Conservation (phyloP, 768 basidiomycete species). For the Lactifluus hygrophoroides region DNA sequence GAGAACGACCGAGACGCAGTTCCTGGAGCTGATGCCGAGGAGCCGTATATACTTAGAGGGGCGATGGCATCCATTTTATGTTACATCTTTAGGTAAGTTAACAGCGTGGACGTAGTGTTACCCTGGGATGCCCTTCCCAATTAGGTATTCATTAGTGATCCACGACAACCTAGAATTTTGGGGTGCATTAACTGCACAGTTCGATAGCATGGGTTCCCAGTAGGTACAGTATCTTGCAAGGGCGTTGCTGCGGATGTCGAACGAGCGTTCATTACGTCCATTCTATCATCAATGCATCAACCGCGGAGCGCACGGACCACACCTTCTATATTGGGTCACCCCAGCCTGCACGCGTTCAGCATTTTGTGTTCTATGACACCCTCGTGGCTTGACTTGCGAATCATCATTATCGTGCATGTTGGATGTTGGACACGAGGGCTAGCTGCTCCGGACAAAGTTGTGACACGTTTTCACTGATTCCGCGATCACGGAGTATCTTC, state of each 20-base stretch:
- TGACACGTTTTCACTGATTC: not conserved
- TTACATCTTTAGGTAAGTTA: no score
- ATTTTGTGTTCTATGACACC: not conserved
- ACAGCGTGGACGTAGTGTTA: no score
- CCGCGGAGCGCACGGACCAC: not conserved
- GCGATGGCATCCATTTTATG: not conserved
- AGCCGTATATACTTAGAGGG: no score
- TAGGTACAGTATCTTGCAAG: not conserved
- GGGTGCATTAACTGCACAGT: no score
- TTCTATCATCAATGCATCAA: not conserved
- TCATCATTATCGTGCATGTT: not conserved
- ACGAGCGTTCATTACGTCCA: not conserved
- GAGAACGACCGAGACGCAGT: not conserved
- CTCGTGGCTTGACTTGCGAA: not conserved
- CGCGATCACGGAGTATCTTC: not conserved
- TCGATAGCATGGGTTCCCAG: no score
- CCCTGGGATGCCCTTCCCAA: no score
- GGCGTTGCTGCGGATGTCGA: not conserved
- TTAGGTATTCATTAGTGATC: no score
- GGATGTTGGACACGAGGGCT: conserved; percentile 2
- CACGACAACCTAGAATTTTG: no score
- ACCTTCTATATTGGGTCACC: conserved; percentile 4
- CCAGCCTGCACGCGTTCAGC: not conserved
- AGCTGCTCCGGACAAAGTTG: not conserved
- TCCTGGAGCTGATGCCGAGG: not conserved